Conservation (phyloP, 2,329 filamentous ascomycete genomes). For the Xylaria sp. region DNA sequence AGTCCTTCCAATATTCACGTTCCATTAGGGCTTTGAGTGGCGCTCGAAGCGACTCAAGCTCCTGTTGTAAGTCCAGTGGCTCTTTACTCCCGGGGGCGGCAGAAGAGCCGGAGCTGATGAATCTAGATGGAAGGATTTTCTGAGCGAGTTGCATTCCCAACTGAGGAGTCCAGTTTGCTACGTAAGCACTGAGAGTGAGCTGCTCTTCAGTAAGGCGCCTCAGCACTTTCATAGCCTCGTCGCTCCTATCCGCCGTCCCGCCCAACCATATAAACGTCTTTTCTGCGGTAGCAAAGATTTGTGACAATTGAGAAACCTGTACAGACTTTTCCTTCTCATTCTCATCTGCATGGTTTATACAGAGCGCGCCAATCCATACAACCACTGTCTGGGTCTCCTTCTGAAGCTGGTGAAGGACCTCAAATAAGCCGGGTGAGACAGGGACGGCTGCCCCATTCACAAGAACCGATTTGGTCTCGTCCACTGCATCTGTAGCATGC, state of each 20-base stretch:
- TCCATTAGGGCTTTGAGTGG: constrained; percentile 39
- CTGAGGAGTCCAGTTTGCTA: constrained; percentile 37
- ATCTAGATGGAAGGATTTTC: constrained; percentile 32
- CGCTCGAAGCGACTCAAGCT: constrained; percentile 35
- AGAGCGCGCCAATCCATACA: constrained; percentile 44
- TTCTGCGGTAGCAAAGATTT: constrained; percentile 34
- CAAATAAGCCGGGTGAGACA: constrained; percentile 33
- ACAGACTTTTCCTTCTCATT: constrained; percentile 38
- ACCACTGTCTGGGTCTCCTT: constrained; percentile 30
- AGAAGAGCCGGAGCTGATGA: constrained; percentile 7
- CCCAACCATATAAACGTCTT: constrained; percentile 41
- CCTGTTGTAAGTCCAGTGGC: constrained; percentile 30
- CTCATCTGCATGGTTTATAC: constrained; percentile 41
- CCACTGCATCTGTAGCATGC: constrained; percentile 25
- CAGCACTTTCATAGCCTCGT: constrained; percentile 40
- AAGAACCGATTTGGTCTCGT: constrained; percentile 33
- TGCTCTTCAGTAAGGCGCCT: constrained; percentile 37
- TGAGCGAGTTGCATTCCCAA: constrained; percentile 30
- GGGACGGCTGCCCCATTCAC: constrained; percentile 38
- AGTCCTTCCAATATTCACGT: constrained; percentile 39
- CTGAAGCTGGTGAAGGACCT: constrained; percentile 33
- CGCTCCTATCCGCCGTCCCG: constrained; percentile 31
- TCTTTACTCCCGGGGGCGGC: constrained; percentile 14
- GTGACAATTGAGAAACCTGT: constrained; percentile 38
- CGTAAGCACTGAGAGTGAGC: constrained; percentile 32